Conservation (phyloP, 768 basidiomycete species). For the Lactifluus subvellereus region DNA sequence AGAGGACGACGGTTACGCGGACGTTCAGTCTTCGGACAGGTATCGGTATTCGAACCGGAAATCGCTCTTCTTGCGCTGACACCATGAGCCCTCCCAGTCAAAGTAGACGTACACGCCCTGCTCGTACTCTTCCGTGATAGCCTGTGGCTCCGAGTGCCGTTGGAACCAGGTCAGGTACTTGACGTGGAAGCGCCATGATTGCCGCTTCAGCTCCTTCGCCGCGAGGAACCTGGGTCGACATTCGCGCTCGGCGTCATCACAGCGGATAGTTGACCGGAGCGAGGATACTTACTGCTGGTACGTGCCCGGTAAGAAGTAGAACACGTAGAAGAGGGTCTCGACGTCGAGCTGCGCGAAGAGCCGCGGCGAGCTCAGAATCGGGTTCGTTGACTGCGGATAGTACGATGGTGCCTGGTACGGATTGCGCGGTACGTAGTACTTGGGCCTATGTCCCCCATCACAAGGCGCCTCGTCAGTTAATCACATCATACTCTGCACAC, state of each 20-base stretch:
- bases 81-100: conserved; percentile 99
- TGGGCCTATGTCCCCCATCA: conserved; percentile 55
- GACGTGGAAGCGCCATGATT: conserved; percentile 99
- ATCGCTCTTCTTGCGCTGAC: conserved; percentile 95
- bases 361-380: conserved; percentile 71
- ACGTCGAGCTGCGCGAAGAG: conserved; percentile 91
- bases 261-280: background rate
- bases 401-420: conserved; percentile 88
- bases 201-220: conserved; percentile 93
- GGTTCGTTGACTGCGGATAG: conserved; percentile 86
- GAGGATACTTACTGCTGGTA: conserved; percentile 80
- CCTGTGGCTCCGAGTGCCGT: conserved; percentile 94
- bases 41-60: conserved; percentile 97
- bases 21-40: conserved; percentile 74
- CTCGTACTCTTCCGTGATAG: conserved; percentile 98
- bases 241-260: background rate
- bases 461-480: conserved; percentile 9
- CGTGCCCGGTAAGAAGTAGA: conserved; percentile 95
- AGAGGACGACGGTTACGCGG: background rate
- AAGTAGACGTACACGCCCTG: conserved; percentile 99
- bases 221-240: conserved; percentile 68
- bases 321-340: conserved; percentile 97
- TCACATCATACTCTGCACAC: background rate
- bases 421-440: conserved; percentile 93
- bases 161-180: conserved; percentile 99